These are phyloP conservation scores for Malus orientalis DNA, from an alignment of 306 rosid genomes.

Conservation along the genomic window DNA sequence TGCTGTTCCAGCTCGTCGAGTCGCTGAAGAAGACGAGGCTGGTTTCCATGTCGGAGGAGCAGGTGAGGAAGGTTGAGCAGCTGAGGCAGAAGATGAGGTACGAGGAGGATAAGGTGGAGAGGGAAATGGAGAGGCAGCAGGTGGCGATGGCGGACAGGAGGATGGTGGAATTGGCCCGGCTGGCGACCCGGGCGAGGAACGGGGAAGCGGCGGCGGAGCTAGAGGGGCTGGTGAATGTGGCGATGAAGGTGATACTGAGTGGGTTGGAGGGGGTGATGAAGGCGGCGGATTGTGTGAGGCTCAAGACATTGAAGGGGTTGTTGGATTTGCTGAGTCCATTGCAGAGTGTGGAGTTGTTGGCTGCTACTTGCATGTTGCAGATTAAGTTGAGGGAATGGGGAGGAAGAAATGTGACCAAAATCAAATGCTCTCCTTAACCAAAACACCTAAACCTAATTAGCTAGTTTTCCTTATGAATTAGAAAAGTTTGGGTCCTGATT, in stretches of 20 bases:
- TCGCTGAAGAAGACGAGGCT: not conserved
- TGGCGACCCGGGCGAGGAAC: slow-evolving; percentile 1
- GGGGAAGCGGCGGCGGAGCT: not conserved
- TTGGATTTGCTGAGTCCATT: slow-evolving; percentile 53
- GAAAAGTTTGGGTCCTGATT: not conserved
- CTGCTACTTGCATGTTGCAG: slow-evolving; percentile 30
- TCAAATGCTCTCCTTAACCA: not conserved
- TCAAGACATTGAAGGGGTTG: slow-evolving; percentile 53
- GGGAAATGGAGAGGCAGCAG: slow-evolving; percentile 44
- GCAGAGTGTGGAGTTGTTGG: slow-evolving; percentile 61
- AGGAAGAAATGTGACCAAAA: slow-evolving; percentile 7
- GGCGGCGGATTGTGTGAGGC: slow-evolving; percentile 69
- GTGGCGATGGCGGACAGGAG: slow-evolving; percentile 51
- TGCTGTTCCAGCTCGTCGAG: slow-evolving; percentile 19
- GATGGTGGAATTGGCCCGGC: slow-evolving; percentile 34
- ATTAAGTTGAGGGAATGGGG: slow-evolving; percentile 39
- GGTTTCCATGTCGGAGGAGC: slow-evolving; percentile 17
- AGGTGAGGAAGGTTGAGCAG: slow-evolving; percentile 18
- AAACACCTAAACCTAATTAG: not conserved
- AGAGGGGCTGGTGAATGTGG: slow-evolving; percentile 29
- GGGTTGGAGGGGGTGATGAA: slow-evolving; percentile 62
- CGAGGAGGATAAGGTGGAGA: slow-evolving; percentile 38
- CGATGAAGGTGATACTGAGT: slow-evolving; percentile 29
- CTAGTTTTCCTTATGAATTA: not conserved
- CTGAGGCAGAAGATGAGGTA: slow-evolving; percentile 16